Conservation (phyloP, 805 yeast species). For the Kodamaea restingae region DNA sequence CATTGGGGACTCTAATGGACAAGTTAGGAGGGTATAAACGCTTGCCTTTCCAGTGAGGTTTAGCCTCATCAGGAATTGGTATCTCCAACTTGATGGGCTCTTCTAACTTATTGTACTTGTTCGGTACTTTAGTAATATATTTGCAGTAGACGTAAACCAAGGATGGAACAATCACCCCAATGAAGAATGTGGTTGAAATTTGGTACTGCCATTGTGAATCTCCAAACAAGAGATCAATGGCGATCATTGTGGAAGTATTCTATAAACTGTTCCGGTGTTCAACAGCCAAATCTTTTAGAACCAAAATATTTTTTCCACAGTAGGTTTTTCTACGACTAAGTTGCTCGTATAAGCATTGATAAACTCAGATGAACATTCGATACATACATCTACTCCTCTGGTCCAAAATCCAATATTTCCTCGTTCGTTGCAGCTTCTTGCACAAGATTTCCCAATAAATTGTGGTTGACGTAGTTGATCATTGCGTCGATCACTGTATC, state of each 20-base stretch:
- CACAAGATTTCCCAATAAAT: conserved; percentile 33
- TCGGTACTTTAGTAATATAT: conserved; percentile 36
- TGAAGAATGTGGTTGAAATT: conserved; percentile 41
- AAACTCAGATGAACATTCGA: too few species aligned
- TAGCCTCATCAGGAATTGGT: conserved; percentile 69
- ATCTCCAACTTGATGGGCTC: conserved; percentile 47
- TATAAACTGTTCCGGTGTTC: neutral
- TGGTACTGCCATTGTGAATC: conserved; percentile 45
- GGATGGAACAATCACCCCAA: conserved; percentile 35
- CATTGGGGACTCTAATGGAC: conserved; percentile 52
- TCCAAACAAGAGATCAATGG: conserved; percentile 37
- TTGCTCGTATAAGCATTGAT: too few species aligned
- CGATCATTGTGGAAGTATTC: conserved; percentile 27
- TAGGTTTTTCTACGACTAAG: neutral
- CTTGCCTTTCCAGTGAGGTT: conserved; percentile 90
- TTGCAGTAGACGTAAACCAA: conserved; percentile 32
- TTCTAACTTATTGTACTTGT: conserved; percentile 40
- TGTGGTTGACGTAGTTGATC: conserved; percentile 44
- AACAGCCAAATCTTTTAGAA: neutral
- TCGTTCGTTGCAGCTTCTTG: conserved; percentile 2
- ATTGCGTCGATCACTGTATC: conserved; percentile 24
- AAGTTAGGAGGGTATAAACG: conserved; percentile 59
- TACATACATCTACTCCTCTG: neutral
- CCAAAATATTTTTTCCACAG: neutral
- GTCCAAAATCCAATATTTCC: conserved; percentile 1